Base-by-base conservation (phyloP, 2,329 filamentous ascomycete species). In the Teratosphaeria zuluensis region DNA sequence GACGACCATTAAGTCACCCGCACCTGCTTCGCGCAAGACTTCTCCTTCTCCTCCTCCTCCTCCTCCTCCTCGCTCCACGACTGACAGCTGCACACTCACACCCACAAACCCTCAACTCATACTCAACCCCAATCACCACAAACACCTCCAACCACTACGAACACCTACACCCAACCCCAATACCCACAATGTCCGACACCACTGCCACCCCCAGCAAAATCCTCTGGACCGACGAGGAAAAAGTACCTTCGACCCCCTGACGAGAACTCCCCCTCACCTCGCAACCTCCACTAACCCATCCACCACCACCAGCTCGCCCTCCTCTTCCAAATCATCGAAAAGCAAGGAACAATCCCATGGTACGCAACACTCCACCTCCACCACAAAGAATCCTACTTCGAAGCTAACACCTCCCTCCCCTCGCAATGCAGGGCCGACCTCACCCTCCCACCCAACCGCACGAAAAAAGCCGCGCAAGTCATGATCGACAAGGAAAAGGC, bases 401-500 rank as follows among this genome's bases (percentile, higher is more conserved):
- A 7, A 35, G 2, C 33, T 35, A 14, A 35, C 33, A 35, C 2
- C 33, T 6, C 2, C 24, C 4, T 28, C 24, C n/a, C n/a, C n/a
- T n/a, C n/a, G n/a, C n/a, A 33, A 33, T 6, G 7, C 33, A 35
- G 33, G 33, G 55, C 57, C 33, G 59, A 64, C 33, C 60, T 69
- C 61, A 57, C 60, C 12, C 55, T 67, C 9, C 68, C 68, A 46
- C 63, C 65, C 46, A 66, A 66, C 35, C 66, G 68, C 59, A 69
- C 68, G 48, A 30, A 59, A 16, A 70, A 70, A 58, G 67, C 65
- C 8, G 62, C 59, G 46, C 63, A 65, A 55, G 64, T 69, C 53
- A 69, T 68, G 66, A 30, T 69, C 30, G 65, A 67, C 60, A 68
- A 68, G 62, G 65, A 69, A 62, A 68, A 68, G 60, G 54, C 59